Evolutionary conservation across 257 asterid species (phyloP).

Genomic region (Solanum tacnaense): DNA sequence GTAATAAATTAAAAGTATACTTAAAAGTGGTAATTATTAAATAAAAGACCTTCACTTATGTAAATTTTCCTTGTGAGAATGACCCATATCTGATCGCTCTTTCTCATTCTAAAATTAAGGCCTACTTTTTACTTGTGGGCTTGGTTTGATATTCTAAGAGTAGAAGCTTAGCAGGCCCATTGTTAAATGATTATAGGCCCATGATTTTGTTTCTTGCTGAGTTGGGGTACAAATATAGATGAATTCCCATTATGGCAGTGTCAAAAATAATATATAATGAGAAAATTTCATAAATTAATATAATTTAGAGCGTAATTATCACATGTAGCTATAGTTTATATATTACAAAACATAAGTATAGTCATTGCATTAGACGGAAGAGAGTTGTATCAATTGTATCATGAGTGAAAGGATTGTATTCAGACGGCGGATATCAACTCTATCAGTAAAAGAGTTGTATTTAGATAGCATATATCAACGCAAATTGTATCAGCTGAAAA

Average conservation of each 20-base stretch:
- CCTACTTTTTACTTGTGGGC: neutral
- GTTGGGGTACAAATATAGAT: neutral
- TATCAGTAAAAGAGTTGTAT: no score
- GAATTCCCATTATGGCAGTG: neutral
- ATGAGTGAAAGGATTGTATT: no score
- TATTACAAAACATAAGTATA: no score
- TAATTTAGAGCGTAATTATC: neutral
- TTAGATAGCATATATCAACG: no score
- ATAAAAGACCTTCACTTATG: no score
- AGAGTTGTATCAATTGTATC: neutral
- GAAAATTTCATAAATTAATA: neutral
- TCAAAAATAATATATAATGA: neutral
- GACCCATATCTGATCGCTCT: no score
- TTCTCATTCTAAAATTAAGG: neutral
- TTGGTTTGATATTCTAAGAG: neutral
- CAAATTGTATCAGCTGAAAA: no score
- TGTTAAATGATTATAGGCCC: neutral
- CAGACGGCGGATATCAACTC: neutral
- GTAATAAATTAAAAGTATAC: no score
- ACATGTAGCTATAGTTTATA: no score
- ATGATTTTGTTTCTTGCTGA: neutral
- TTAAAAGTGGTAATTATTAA: no score
- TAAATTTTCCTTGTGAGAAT: no score
- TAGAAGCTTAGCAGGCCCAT: neutral
- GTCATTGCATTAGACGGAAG: neutral